A percentile compares a stretch with the other conserved stretches of the same genome.
Conservation (phyloP, 495 filamentous ascomycete species). For the Echria macrotheca region DNA sequence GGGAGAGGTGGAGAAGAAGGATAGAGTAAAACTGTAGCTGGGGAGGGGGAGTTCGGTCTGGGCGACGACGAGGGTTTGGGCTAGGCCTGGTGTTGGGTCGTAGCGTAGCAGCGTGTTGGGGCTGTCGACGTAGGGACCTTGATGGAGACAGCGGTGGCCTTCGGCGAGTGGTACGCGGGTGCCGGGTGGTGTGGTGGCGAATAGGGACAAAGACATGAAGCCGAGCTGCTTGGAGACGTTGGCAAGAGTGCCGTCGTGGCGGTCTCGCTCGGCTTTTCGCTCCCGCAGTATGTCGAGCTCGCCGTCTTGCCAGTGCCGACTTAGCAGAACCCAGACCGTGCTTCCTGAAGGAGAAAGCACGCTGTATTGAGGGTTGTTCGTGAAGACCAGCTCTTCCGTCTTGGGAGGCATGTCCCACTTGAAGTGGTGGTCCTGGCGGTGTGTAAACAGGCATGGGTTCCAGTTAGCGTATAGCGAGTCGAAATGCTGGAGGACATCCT, state of each 20-base stretch:
- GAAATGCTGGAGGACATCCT: constrained; percentile 81
- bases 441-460: constrained; percentile 79
- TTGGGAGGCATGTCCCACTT: constrained; percentile 68
- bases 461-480: constrained; percentile 96
- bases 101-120: constrained; percentile 83
- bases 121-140: constrained; percentile 84
- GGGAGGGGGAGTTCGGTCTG: constrained; percentile 67
- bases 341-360: constrained; percentile 52
- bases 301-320: constrained; percentile 65
- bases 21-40: constrained; percentile 76
- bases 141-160: constrained; percentile 48
- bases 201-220: constrained; percentile 84
- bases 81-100: constrained; percentile 50
- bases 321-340: constrained; percentile 77
- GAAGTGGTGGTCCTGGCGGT: constrained; percentile 86
- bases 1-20: constrained; percentile 61
- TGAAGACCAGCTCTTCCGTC: constrained; percentile 58
- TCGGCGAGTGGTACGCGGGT: constrained; percentile 67
- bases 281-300: constrained; percentile 38
- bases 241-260: constrained; percentile 22
- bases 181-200: constrained; percentile 55
- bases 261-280: constrained; percentile 21
- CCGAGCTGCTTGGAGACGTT: constrained; percentile 49
- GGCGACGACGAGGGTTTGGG: constrained; percentile 74
- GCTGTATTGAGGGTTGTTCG: constrained; percentile 77